A percentile compares a stretch with the other conserved stretches of the same genome.
Evolutionary conservation across 75 land plant species (phyloP).

Genomic region (Larix kaempferi): DNA sequence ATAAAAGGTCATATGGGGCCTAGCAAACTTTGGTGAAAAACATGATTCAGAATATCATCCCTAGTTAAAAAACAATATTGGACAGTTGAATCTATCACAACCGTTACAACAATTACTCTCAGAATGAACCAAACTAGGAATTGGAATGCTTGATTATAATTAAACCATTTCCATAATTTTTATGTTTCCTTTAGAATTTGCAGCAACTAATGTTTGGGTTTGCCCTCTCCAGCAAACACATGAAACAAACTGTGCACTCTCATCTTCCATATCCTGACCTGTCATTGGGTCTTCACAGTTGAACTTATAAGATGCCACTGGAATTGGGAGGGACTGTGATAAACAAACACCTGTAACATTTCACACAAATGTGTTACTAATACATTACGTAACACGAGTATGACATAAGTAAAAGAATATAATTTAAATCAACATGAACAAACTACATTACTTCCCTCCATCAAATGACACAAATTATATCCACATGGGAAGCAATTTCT

Average conservation of each 20-base stretch:
- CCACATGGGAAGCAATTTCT: too few species aligned
- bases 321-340: conserved; percentile 79
- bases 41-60: too few species aligned
- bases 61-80: too few species aligned
- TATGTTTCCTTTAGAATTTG: conserved; percentile 54
- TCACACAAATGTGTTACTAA: background rate
- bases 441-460: too few species aligned
- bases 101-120: too few species aligned
- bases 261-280: conserved; percentile 50
- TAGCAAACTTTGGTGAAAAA: too few species aligned
- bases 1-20: too few species aligned
- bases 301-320: conserved; percentile 66
- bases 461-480: too few species aligned
- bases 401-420: background rate
- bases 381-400: background rate
- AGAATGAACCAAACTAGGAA: too few species aligned
- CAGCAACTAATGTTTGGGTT: conserved; percentile 49
- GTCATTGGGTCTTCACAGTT: conserved; percentile 38
- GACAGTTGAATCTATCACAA: too few species aligned
- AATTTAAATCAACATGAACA: too few species aligned
- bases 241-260: conserved; percentile 53
- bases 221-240: conserved; percentile 61
- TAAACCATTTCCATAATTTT: conserved; percentile 52
- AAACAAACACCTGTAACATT: conserved; percentile 55
- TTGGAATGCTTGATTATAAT: background rate